Evolutionary conservation across 176 grass and related monocot species (phyloP).

Genomic region (Avena eriantha): DNA sequence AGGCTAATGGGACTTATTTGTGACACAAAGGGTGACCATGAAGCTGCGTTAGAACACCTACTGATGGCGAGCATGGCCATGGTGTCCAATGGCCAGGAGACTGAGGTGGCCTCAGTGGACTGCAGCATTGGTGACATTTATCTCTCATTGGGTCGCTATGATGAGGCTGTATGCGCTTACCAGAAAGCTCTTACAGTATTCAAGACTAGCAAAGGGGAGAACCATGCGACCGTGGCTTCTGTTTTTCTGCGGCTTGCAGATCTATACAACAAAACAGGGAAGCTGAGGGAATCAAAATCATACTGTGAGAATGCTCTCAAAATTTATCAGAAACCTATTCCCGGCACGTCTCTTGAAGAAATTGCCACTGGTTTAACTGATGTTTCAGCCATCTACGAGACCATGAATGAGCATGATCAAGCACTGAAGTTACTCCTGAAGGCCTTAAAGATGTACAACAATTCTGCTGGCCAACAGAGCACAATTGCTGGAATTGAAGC

Average conservation of each 20-base stretch:
- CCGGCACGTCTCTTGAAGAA: constrained; percentile 88
- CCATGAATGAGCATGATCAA: constrained; percentile 96
- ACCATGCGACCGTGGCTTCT: constrained; percentile 88
- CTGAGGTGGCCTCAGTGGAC: constrained; percentile 94
- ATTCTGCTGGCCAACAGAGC: constrained; percentile 84
- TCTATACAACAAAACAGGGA: constrained; percentile 92
- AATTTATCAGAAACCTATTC: constrained; percentile 93
- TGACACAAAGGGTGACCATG: constrained; percentile 87
- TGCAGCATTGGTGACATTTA: constrained; percentile 96
- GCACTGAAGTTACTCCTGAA: constrained; percentile 96
- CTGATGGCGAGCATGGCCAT: constrained; percentile 88
- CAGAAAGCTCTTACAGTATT: constrained; percentile 92
- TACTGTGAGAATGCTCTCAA: constrained; percentile 95
- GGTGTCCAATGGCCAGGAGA: constrained; percentile 87
- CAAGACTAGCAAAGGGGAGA: constrained; percentile 95
- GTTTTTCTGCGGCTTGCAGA: constrained; percentile 93
- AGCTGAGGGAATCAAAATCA: constrained; percentile 89
- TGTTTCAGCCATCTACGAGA: constrained; percentile 94
- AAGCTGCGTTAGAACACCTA: constrained; percentile 91
- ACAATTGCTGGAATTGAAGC: constrained; percentile 92
- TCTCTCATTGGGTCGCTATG: constrained; percentile 82
- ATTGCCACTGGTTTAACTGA: constrained; percentile 86
- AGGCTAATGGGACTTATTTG: constrained; percentile 93
- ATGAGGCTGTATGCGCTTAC: constrained; percentile 90
- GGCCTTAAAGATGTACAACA: constrained; percentile 87